Evolutionary conservation across 805 yeast species (phyloP).

Genomic region (Myxozyma mucilagina): DNA sequence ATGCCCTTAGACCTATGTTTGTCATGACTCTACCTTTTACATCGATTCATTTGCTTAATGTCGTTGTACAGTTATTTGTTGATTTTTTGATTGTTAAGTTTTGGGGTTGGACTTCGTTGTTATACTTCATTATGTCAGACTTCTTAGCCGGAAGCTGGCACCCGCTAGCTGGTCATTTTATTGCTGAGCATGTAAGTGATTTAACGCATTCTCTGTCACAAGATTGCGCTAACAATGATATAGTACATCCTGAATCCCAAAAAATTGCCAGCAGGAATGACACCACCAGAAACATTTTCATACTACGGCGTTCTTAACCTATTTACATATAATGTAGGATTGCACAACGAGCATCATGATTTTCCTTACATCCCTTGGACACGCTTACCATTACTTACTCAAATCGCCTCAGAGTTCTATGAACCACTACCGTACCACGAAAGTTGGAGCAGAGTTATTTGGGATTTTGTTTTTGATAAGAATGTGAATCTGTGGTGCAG

Average conservation of each 20-base stretch:
- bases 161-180: conserved; percentile 93
- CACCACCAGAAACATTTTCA: conserved; percentile 79
- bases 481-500: conserved; percentile 75
- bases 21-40: conserved; percentile 75
- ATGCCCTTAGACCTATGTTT: conserved; percentile 88
- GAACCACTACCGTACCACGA: conserved; percentile 73
- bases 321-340: conserved; percentile 89
- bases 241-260: conserved; percentile 8
- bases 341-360: conserved; percentile 94
- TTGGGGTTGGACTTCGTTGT: conserved; percentile 66
- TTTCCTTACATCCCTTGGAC: conserved; percentile 95
- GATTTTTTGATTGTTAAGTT: conserved; percentile 58
- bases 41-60: conserved; percentile 67
- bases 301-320: conserved; percentile 79
- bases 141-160: conserved; percentile 89
- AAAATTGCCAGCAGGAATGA: conserved; percentile 35
- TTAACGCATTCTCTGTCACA: conserved; percentile 52
- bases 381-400: conserved; percentile 60
- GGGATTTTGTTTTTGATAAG: conserved; percentile 67
- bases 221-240: background rate
- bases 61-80: conserved; percentile 55
- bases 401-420: conserved; percentile 77
- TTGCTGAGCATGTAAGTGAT: conserved; percentile 69
- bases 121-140: conserved; percentile 71
- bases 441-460: conserved; percentile 77